Conservation (phyloP, 345 rosid genomes). For the Acer saccharum region DNA sequence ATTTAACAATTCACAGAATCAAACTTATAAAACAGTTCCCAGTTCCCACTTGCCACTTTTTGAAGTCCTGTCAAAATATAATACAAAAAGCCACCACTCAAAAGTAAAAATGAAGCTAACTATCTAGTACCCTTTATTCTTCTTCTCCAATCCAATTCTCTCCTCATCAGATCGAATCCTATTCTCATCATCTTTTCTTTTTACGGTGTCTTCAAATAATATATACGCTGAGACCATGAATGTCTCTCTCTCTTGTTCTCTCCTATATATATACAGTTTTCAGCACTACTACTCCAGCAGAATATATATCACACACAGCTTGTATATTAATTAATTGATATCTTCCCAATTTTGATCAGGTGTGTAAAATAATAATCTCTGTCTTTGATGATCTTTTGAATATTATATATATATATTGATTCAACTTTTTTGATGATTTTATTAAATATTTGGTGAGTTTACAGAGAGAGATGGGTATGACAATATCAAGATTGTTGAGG, state of each 20-base stretch:
- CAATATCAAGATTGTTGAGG: slow-evolving; percentile 49
- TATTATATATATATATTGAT: neutral
- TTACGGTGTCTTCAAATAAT: slow-evolving; percentile 1
- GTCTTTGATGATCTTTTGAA: too few relatives aligned
- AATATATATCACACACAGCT: too few relatives aligned
- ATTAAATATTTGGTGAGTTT: slow-evolving; percentile 8
- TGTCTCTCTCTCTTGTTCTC: neutral
- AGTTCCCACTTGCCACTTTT: neutral
- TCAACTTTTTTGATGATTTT: neutral
- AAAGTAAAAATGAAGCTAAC: slow-evolving; percentile 27
- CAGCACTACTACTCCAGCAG: neutral
- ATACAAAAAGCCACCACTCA: neutral
- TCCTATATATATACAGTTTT: neutral
- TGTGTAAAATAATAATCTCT: too few relatives aligned
- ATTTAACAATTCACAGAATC: neutral
- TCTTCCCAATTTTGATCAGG: too few relatives aligned
- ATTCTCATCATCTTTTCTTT: slow-evolving; percentile 25
- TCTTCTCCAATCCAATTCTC: neutral
- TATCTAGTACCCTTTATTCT: slow-evolving; percentile 16
- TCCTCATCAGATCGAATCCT: slow-evolving; percentile 23
- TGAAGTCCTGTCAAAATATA: neutral
- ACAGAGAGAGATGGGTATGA: slow-evolving; percentile 42
- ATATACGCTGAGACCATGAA: neutral
- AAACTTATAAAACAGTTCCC: neutral
- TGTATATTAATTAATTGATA: too few relatives aligned